Percentiles rank a stretch among this genome's conserved stretches.
phyloP scores from a whole-genome alignment of 2,329 filamentous ascomycete species.

The Blastomyces gilchristii region DNA sequence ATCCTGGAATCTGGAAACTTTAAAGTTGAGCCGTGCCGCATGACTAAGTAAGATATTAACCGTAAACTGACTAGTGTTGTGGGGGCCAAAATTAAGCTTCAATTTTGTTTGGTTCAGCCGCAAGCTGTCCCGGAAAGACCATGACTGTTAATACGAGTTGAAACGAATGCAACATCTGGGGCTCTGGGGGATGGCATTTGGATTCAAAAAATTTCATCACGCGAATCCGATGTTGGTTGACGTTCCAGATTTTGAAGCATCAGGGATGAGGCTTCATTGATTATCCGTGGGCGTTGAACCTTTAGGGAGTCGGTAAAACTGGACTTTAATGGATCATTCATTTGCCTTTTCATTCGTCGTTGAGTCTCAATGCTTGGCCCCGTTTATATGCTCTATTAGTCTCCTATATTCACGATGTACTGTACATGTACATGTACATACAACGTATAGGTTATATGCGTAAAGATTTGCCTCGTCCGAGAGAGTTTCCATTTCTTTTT shows the following conservation, averaged over 20 bases:
- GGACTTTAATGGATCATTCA: neutral
- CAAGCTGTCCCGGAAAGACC: neutral
- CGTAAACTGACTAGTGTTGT: neutral
- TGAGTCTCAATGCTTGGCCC: neutral
- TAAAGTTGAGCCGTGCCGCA: constrained; percentile 1
- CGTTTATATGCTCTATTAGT: neutral
- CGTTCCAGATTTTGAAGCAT: neutral
- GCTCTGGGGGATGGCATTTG: neutral
- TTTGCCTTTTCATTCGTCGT: neutral
- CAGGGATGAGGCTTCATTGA: neutral
- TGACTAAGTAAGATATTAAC: neutral
- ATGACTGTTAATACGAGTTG: neutral
- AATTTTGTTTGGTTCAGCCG: neutral
- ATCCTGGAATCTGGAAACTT: neutral
- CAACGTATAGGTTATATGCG: too few species aligned
- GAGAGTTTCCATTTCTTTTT: too few species aligned
- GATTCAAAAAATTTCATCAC: neutral
- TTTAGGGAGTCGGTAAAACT: neutral
- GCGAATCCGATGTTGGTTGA: neutral
- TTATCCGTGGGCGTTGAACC: neutral
- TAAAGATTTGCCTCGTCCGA: neutral
- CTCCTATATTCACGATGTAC: neutral
- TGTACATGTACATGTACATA: neutral
- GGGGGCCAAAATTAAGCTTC: neutral
- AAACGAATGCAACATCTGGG: too few species aligned